phyloP scores from a whole-genome alignment of 2,329 filamentous ascomycete species.

The Colletotrichum sojae region DNA sequence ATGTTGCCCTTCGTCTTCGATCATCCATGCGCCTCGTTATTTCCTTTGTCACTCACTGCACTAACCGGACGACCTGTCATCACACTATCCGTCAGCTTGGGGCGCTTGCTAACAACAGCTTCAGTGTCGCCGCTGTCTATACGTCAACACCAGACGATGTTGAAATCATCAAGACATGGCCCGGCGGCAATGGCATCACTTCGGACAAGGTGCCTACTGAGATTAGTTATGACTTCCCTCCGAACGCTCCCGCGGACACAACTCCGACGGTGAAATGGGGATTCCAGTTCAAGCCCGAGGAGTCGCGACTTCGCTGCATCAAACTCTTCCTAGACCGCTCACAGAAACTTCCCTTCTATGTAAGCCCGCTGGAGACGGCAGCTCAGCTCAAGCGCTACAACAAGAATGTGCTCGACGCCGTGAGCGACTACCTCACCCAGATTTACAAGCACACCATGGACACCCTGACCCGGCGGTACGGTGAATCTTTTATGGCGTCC shows the following conservation, averaged over 20 bases:
- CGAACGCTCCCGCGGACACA: conserved; percentile 52
- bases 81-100: background rate
- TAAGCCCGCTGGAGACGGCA: conserved; percentile 82
- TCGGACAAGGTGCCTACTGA: conserved; percentile 90
- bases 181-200: conserved; percentile 87
- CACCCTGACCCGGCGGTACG: conserved; percentile 80
- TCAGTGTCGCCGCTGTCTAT: conserved; percentile 79
- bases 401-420: conserved; percentile 84
- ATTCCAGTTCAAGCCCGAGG: conserved; percentile 85
- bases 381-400: conserved; percentile 81
- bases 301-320: conserved; percentile 83
- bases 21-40: background rate
- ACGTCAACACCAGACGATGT: conserved; percentile 84
- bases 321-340: conserved; percentile 87
- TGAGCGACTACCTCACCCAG: conserved; percentile 84
- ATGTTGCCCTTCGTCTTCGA: conserved; percentile 1
- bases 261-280: conserved; percentile 78
- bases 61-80: background rate
- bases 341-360: conserved; percentile 85
- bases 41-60: no score
- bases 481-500: conserved; percentile 82
- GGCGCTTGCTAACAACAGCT: conserved; percentile 32
- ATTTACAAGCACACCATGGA: conserved; percentile 85
- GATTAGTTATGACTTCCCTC: conserved; percentile 72
- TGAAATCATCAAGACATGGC: conserved; percentile 89